phyloP scores from a whole-genome alignment of 805 yeast genomes.

The Candida orba region DNA sequence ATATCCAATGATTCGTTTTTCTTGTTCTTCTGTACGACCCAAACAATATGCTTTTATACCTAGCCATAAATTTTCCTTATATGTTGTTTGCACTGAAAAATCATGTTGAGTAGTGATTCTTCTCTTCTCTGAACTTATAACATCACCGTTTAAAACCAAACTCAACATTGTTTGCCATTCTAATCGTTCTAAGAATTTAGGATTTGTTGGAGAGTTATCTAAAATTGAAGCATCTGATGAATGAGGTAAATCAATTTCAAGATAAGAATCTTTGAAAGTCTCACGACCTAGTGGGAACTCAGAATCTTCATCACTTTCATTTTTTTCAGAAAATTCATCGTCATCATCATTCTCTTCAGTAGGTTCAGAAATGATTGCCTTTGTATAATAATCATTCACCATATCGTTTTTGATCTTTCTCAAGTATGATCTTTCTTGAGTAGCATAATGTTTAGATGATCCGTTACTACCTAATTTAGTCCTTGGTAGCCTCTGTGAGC shows the following conservation, averaged over 20 bases:
- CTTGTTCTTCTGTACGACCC: constrained; percentile 77
- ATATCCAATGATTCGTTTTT: constrained; percentile 58
- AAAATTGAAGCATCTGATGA: constrained; percentile 14
- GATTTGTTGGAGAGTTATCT: constrained; percentile 23
- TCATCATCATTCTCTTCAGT: constrained; percentile 27
- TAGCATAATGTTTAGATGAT: constrained; percentile 17
- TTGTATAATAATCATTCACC: constrained; percentile 66
- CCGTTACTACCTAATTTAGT: constrained; percentile 8
- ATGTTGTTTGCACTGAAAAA: constrained; percentile 43
- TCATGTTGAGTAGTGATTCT: constrained; percentile 54
- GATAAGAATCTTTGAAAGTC: constrained; percentile 32
- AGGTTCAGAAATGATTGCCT: constrained; percentile 46
- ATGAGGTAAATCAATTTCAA: constrained; percentile 39
- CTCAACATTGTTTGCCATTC: constrained; percentile 96
- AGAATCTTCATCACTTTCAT: constrained; percentile 5
- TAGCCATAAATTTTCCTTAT: constrained; percentile 76
- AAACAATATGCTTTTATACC: constrained; percentile 78
- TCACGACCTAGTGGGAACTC: constrained; percentile 5
- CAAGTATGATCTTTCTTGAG: constrained; percentile 63
- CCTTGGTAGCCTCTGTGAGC: constrained; percentile 13
- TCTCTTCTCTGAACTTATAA: constrained; percentile 83
- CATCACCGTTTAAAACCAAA: constrained; percentile 90
- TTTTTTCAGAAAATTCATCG: constrained; percentile 21
- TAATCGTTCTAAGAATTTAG: constrained; percentile 59
- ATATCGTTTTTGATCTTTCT: constrained; percentile 53